Evolutionary conservation across 441 rosid species (phyloP), one percentile per base, ranked within the genome.

Genomic region (Pelargonium exstipulatum): DNA sequence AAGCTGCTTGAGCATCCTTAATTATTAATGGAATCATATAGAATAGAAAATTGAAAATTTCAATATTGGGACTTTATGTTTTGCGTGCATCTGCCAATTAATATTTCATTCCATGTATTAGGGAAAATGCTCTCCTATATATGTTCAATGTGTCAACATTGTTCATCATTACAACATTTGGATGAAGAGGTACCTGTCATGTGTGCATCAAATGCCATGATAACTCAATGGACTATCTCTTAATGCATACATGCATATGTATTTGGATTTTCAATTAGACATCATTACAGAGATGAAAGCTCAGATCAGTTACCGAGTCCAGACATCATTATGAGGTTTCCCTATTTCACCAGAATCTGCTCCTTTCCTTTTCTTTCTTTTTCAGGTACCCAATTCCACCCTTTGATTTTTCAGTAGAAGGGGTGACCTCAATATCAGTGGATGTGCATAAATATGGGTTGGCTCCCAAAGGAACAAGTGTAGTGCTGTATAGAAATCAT

Each of bases 381-480:
- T 67, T 60, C 77, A 88, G 96, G 83, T 90, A 87, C 73, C 88
- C 86, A 7, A 81, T 95, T 77, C 94, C 89, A 65, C 85, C 94
- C 60, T 95, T 88, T 81, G 97, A 95, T 83, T 95, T 95, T 76
- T 71, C 89, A 62, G 90, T 95, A 69, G 81, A 71, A 78, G 97
- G 99, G 71, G 96, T 91, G 40, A 91, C 97, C 72, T 95, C 97
- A 57, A 79, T 91, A 62, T 95, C 97, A 2, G 89, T 81, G 45
- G 99, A 95, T 68, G 97, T 91, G 69, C 99, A 88, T 83, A 91
- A 90, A 74, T 95, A 90, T 81, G 99, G 99, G 99, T 77, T 95
- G 81, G 97, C 97, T 71, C 99, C 96, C 24, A 88, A 90, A 83
- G 99, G 97, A 76, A 91, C 99, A 35, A 95, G 99, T 74, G 69